Conservation (phyloP, 169 alveolate species). For the Theileria orientalis region DNA sequence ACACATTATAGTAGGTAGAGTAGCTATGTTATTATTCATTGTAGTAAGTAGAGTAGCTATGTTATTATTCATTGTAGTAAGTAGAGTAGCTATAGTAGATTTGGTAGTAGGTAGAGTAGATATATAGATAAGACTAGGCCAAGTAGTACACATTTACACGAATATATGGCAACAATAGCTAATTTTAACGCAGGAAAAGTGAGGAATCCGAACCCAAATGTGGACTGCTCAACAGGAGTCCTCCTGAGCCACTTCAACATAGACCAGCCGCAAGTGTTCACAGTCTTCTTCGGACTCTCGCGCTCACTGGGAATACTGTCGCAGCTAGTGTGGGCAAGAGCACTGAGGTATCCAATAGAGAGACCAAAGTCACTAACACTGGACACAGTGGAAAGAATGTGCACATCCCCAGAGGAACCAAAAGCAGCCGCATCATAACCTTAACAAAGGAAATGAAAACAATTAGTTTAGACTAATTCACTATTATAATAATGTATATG, state of each 20-base stretch:
- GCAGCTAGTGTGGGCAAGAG: conserved; percentile 71
- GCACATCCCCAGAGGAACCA: conserved; percentile 11
- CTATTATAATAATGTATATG: background rate
- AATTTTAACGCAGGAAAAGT: conserved; percentile 80
- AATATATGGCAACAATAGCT: background rate
- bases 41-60: too few species aligned
- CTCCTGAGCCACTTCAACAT: conserved; percentile 87
- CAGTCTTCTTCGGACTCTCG: conserved; percentile 93
- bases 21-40: too few species aligned
- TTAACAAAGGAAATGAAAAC: too few species aligned
- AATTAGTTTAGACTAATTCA: too few species aligned
- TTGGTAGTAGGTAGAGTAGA: too few species aligned
- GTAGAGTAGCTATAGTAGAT: too few species aligned
- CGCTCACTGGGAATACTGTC: conserved; percentile 92
- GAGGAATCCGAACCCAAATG: conserved; percentile 95
- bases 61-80: too few species aligned
- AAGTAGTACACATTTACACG: background rate
- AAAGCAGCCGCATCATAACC: too few species aligned
- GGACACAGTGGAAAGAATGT: conserved; percentile 29
- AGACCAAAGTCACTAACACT: conserved; percentile 64
- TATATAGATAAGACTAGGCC: background rate
- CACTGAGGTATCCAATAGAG: conserved; percentile 63
- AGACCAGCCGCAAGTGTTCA: conserved; percentile 86
- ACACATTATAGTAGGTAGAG: too few species aligned
- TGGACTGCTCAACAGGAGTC: conserved; percentile 94